phyloP scores from a whole-genome alignment of 192 early-diverging fungal species.

The Coemansia biformis region DNA sequence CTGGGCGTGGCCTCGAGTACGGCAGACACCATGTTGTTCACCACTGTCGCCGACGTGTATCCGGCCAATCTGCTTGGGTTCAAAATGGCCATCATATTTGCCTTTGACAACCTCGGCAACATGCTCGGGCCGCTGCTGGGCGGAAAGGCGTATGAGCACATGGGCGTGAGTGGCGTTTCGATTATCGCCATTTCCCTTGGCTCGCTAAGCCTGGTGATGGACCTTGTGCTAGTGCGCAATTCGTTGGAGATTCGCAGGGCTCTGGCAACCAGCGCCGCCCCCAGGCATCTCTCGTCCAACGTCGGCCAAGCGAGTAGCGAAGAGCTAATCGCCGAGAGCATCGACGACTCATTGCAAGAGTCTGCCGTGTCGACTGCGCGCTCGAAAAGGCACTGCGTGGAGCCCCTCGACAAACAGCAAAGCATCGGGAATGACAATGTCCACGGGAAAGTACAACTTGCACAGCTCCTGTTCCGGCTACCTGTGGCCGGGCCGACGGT shows the following conservation, averaged over 20 bases:
- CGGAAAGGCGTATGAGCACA: slow-evolving; percentile 35
- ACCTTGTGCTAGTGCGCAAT: slow-evolving; percentile 39
- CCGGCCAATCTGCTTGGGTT: slow-evolving; percentile 40
- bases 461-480: slow-evolving; percentile 17
- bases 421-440: too few relatives aligned
- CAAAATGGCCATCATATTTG: slow-evolving; percentile 41
- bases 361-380: not conserved
- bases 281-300: too few relatives aligned
- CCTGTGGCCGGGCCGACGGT: slow-evolving; percentile 39
- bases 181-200: slow-evolving; percentile 36
- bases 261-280: not conserved
- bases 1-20: slow-evolving; percentile 41
- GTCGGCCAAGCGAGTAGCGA: not conserved
- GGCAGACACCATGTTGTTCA: slow-evolving; percentile 46
- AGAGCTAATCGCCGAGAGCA: slow-evolving; percentile 1
- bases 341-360: not conserved
- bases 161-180: slow-evolving; percentile 44
- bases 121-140: slow-evolving; percentile 44
- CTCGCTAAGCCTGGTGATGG: slow-evolving; percentile 18
- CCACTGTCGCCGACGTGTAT: slow-evolving; percentile 47
- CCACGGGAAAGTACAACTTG: not conserved
- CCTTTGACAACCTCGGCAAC: slow-evolving; percentile 47
- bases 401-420: too few relatives aligned
- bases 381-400: too few relatives aligned
- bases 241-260: slow-evolving; percentile 33